Percentiles rank a stretch among this genome's conserved stretches.
phyloP scores from a whole-genome alignment of 352 stramenopile genomes.

The Phytophthora palmivora region DNA sequence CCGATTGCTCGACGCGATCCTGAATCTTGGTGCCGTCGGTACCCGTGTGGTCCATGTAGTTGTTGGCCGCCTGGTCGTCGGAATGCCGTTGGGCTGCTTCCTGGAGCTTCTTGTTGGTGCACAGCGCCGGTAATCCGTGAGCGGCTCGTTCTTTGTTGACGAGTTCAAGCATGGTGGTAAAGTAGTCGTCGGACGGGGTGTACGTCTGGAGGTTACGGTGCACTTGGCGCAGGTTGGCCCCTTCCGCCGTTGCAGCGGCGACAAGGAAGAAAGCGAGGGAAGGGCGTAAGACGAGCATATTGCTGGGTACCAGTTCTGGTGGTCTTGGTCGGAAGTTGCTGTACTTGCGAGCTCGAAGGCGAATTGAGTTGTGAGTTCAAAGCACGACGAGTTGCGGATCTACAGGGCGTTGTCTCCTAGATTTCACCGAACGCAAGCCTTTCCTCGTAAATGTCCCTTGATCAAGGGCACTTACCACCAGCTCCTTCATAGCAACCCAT shows the following conservation, averaged over 20 bases:
- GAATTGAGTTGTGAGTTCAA: slow-evolving; percentile 28
- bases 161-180: slow-evolving; percentile 40
- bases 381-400: background rate
- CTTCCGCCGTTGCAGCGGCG: slow-evolving; percentile 12
- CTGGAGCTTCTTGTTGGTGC: slow-evolving; percentile 45
- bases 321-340: slow-evolving; percentile 18
- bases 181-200: slow-evolving; percentile 26
- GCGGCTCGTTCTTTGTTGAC: slow-evolving; percentile 51
- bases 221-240: slow-evolving; percentile 19
- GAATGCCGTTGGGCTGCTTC: slow-evolving; percentile 34
- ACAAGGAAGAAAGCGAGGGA: slow-evolving; percentile 17
- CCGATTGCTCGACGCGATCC: slow-evolving; percentile 39
- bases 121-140: slow-evolving; percentile 35
- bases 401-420: background rate
- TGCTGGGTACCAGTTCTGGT: slow-evolving; percentile 18
- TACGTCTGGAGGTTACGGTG: slow-evolving; percentile 35
- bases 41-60: slow-evolving; percentile 58
- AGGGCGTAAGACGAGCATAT: slow-evolving; percentile 21
- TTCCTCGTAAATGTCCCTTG: slow-evolving; percentile 2
- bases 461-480: background rate
- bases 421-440: slow-evolving; percentile 5
- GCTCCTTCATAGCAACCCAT: slow-evolving; percentile 15
- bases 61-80: slow-evolving; percentile 50
- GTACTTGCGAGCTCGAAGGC: slow-evolving; percentile 15
- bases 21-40: slow-evolving; percentile 42